Percentiles rank a stretch among this genome's conserved stretches.
These are phyloP conservation scores for Diversispora eburnea DNA, from an alignment of 192 early-diverging fungal species.

Conservation along the genomic window DNA sequence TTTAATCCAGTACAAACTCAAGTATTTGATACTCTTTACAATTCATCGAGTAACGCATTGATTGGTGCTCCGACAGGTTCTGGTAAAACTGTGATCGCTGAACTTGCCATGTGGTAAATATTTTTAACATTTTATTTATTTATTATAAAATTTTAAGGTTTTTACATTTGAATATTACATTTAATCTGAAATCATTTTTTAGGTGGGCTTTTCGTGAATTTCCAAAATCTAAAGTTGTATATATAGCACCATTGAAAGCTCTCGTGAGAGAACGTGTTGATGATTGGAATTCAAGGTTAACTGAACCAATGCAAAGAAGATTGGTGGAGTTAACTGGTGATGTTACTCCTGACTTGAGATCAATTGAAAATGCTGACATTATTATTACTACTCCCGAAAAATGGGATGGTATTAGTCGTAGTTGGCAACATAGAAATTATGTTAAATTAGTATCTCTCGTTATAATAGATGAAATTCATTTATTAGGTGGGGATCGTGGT, in stretches of 20 bases:
- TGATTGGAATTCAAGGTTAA: conserved; percentile 81
- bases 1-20: conserved; percentile 99
- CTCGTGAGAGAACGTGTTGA: conserved; percentile 91
- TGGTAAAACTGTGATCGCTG: conserved; percentile 96
- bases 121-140: background rate
- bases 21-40: conserved; percentile 96
- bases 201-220: conserved; percentile 74
- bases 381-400: conserved; percentile 98
- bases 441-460: conserved; percentile 84
- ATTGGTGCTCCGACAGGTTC: conserved; percentile 97
- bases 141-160: background rate
- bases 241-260: conserved; percentile 97
- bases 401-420: conserved; percentile 96
- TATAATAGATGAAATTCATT: conserved; percentile 98
- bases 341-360: conserved; percentile 85
- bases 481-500: conserved; percentile 94
- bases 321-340: conserved; percentile 97
- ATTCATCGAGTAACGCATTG: conserved; percentile 76
- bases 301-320: conserved; percentile 66
- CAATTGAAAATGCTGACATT: conserved; percentile 86
- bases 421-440: conserved; percentile 87
- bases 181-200: background rate
- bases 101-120: conserved; percentile 86
- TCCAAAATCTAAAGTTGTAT: conserved; percentile 84
- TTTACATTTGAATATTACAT: no score